These are phyloP conservation scores for Byssoonygena ceratinophila DNA, from an alignment of 2,329 filamentous ascomycete genomes.

Conservation along the genomic window DNA sequence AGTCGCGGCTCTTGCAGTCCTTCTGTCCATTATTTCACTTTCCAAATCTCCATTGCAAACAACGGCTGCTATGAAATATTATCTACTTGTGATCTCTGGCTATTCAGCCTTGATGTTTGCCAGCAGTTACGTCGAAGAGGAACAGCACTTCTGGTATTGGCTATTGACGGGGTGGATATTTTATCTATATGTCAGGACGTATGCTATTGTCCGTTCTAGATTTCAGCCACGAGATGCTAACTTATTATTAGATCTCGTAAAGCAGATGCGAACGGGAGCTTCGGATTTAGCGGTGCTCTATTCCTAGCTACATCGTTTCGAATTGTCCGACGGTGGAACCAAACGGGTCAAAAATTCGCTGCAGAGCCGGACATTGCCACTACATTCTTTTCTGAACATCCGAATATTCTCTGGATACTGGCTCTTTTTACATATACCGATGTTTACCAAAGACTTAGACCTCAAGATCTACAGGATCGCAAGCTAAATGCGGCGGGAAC, in stretches of 20 bases:
- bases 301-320: slow-evolving; percentile 53
- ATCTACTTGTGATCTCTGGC: slow-evolving; percentile 45
- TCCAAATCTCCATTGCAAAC: slow-evolving; percentile 22
- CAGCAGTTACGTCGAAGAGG: slow-evolving; percentile 94
- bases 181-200: slow-evolving; percentile 37
- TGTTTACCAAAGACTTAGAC: slow-evolving; percentile 39
- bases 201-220: slow-evolving; percentile 3
- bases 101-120: slow-evolving; percentile 94
- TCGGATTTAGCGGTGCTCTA: slow-evolving; percentile 21
- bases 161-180: slow-evolving; percentile 44
- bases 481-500: slow-evolving; percentile 5
- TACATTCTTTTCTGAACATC: slow-evolving; percentile 53
- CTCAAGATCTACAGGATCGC: slow-evolving; percentile 4
- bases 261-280: slow-evolving; percentile 9
- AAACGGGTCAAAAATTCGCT: slow-evolving; percentile 91
- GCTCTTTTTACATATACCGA: slow-evolving; percentile 59
- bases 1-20: slow-evolving; percentile 37
- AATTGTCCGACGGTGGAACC: slow-evolving; percentile 74
- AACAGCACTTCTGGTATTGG: slow-evolving; percentile 99
- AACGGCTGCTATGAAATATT: slow-evolving; percentile 26
- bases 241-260: not conserved
- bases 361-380: slow-evolving; percentile 82
- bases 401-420: slow-evolving; percentile 61
- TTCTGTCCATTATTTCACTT: slow-evolving; percentile 26
- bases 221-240: not conserved